Percentiles rank a stretch among this genome's conserved stretches.
These are phyloP conservation scores for Penicillium paradoxum DNA, from an alignment of 495 filamentous ascomycete species.

Conservation along the genomic window DNA sequence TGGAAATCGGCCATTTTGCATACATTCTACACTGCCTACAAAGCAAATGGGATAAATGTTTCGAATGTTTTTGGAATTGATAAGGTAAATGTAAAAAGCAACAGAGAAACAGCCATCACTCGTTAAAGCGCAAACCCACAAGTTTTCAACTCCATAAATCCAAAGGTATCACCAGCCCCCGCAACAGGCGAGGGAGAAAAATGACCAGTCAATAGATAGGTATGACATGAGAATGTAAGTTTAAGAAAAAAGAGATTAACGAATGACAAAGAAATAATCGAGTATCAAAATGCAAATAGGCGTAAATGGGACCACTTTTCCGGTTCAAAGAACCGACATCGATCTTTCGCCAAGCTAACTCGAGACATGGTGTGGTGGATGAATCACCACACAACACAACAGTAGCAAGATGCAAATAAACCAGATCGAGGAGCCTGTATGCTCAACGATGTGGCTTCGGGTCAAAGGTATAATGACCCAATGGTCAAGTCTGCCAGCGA, in stretches of 20 bases:
- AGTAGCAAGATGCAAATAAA: neutral
- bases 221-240: slow-evolving; percentile 10
- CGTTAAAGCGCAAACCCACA: slow-evolving; percentile 6
- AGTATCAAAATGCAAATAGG: slow-evolving; percentile 9
- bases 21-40: too few species aligned
- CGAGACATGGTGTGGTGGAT: too few species aligned
- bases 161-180: slow-evolving; percentile 19
- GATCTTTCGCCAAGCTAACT: slow-evolving; percentile 8
- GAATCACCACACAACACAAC: neutral
- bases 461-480: neutral
- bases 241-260: slow-evolving; percentile 11
- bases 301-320: slow-evolving; percentile 22
- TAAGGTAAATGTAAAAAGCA: slow-evolving; percentile 1
- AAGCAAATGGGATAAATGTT: neutral
- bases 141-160: slow-evolving; percentile 13
- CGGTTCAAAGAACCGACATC: slow-evolving; percentile 9
- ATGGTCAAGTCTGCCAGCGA: slow-evolving; percentile 25
- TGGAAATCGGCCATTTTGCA: too few species aligned
- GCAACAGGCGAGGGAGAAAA: slow-evolving; percentile 1
- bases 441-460: neutral
- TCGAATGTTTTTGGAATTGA: slow-evolving; percentile 13
- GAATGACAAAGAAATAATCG: slow-evolving; percentile 6
- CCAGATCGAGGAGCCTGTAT: slow-evolving; percentile 2
- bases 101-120: slow-evolving; percentile 10
- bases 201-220: slow-evolving; percentile 4